phyloP scores from a whole-genome alignment of 257 asterid genomes.

The Nicotiana benthamiana region DNA sequence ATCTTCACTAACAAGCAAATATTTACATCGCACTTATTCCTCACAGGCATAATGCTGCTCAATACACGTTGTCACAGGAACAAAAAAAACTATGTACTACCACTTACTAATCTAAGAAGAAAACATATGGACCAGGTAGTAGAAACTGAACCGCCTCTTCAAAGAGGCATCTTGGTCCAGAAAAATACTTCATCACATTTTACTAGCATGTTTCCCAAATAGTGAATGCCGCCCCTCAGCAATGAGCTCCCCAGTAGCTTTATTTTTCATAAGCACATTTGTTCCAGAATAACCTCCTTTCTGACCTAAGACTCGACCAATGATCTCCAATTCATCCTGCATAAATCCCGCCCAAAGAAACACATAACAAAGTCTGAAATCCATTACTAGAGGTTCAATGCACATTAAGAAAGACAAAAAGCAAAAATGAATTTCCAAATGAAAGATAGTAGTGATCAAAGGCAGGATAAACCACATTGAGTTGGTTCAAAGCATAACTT shows the following conservation, averaged over 20 bases:
- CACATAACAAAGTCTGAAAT: neutral
- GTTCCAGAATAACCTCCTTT: constrained; percentile 59
- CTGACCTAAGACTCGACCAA: constrained; percentile 41
- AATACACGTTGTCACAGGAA: neutral
- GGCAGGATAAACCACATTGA: neutral
- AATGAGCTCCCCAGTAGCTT: constrained; percentile 59
- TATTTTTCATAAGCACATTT: constrained; percentile 52
- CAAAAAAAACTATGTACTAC: neutral
- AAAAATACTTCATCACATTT: constrained; percentile 36
- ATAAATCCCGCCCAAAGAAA: constrained; percentile 9
- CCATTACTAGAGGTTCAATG: neutral
- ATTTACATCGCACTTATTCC: constrained; percentile 2
- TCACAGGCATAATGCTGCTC: neutral
- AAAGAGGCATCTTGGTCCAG: neutral
- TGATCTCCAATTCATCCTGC: constrained; percentile 83
- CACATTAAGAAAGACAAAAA: neutral
- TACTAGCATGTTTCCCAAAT: constrained; percentile 56
- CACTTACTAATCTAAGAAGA: neutral
- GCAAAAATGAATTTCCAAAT: neutral
- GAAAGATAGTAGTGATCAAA: neutral
- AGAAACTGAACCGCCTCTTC: neutral
- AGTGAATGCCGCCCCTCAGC: constrained; percentile 87
- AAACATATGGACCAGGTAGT: neutral
- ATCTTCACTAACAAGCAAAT: neutral
- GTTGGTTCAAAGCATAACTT: neutral